Evolutionary conservation across 129 eudicot species (phyloP), one percentile per base, ranked within the genome.

Genomic region (Solidago caesia): DNA sequence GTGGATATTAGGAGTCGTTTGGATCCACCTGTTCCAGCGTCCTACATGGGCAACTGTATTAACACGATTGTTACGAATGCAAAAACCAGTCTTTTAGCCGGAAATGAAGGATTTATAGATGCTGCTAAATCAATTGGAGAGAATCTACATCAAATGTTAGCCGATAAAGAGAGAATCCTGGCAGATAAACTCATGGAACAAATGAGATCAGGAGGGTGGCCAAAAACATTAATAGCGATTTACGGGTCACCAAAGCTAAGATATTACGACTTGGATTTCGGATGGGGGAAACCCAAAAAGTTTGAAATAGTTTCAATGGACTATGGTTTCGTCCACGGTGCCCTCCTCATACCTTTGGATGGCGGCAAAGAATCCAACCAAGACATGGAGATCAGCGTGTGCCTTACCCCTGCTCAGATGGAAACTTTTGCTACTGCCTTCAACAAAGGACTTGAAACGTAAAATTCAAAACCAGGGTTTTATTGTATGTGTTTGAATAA

Each of bases 11-110:
- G 21, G 21, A 21, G 21, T 5, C 53, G 53, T 5, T 48, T 48
- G 10, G 53, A 48, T 48, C 73, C 73, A 15, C 58, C 44, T 2
- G 9, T 68, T 46, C 73, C 73, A 4, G 8, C 57, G n/a, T 21
- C 59, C 44, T 68, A 68, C 53, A 44, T 68, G 1, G 72, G 72
- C 5, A 68, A 68, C 58, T 68, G 72, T 46, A 8, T 68, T 4
- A 11, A 6, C 7, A 4, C 15, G 1, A 45, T 57, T 25, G 5
- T 68, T 1, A 47, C 42, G 1, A 47, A 1, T 2, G 43, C 13
- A 4, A 68, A 68, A 56, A 11, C 61, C 5, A n/a, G 7, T 6
- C 5, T 4, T 56, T 56, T 56, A 56, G 15, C 61, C 2, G 61
- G 61, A 55, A 56, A 56, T 48, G 53, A 48, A 2, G 53, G 53